Base-by-base conservation (phyloP, 169 alveolate species). In the Plasmodium coatneyi region DNA sequence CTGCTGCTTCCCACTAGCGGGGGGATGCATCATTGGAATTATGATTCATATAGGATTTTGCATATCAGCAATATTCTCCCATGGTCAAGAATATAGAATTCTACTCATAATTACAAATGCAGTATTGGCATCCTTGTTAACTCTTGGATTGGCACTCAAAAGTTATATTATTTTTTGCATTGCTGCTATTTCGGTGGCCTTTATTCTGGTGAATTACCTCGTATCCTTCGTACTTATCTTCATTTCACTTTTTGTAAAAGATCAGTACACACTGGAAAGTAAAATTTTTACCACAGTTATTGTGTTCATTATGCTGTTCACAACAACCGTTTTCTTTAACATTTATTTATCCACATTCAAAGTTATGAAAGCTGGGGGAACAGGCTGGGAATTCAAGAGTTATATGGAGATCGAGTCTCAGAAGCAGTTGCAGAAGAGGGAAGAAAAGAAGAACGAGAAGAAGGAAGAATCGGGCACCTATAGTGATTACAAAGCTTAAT, bases 381-480 rank as follows among this genome's bases (percentile, higher is more conserved):
- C 93, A 70, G 93, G 93, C 60, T 74, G 93, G 86, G 93, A 86
- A 86, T 74, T 30, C 80, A 86, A 86, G 71, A 86, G 56, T 41
- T 86, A 86, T 84, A 60, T 49, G 84, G 79, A 74, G 41, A 66
- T 49, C 36, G 66, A 78, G 30, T 52, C 56, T 5, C 56, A 86
- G 25, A 70, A 70, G 39, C 30, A 60, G 36, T 9, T 34, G 25
- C 74, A 43, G 54, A 84, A 43, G 30, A 72, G 32, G n/a, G 70
- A n/a, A 10, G 70, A 74, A 52, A 71, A 74, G 32, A 34, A 66
- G 22, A 4, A 25, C 32, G 54, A 34, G 60, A 84, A 22, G 36
- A 19, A 30, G 32, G 83, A 84, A 41, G 71, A 41, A 39, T 34
- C 71, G 22, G 56, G 19, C 46, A 1, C 41, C 56, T 28, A 86